Base-by-base conservation (phyloP, 1,284 basidiomycete genomes). In the Ceratobasidium sp. region DNA sequence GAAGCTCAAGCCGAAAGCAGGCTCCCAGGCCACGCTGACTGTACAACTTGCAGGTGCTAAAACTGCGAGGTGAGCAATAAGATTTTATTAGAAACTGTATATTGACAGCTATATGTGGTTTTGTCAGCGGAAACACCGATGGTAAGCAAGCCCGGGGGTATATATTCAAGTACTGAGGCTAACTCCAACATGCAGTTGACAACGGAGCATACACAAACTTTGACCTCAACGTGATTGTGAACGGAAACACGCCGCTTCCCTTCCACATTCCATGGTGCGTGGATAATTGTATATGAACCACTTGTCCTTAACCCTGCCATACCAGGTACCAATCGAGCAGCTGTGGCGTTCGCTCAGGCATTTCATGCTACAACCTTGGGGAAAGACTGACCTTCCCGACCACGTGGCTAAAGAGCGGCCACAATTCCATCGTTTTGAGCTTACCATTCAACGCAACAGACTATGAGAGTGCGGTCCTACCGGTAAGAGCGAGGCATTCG, bases 401-500 rank as follows among this genome's bases (percentile, higher is more conserved):
- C 2, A 65, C 75, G 0, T 76, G 77, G 61, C 75, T 79, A 27
- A 63, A 61, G 7, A 71, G 61, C 9, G 69, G 59, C 0, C 74
- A 54, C 8, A 80, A 80, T 76, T 63, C 74, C 27, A 54, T 80
- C 29, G 76, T 78, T 16, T 74, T 80, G 22, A 78, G 74, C 27
- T 58, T 80, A 62, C 80, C 80, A 7, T 79, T 76, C 75, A 80
- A 80, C 63, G 79, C 78, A 2, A 77, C 76, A 11, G 78, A 72
- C 46, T 59, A 59, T 19, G 69, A 72, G 64, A 37, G 61, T 31
- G 34, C 74, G 16, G 59, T 54, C 22, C 54, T 53, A 31, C 56
- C 58, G 51, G 65, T 56, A 54, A 46, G 66, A 46, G n/a, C 16
- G 6, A 48, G 22, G 7, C 39, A 16, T 14, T 22, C 48, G 37